Evolutionary conservation across 2,329 filamentous ascomycete species (phyloP), one percentile per base, ranked within the genome.

Genomic region (Sporothrix globosa): DNA sequence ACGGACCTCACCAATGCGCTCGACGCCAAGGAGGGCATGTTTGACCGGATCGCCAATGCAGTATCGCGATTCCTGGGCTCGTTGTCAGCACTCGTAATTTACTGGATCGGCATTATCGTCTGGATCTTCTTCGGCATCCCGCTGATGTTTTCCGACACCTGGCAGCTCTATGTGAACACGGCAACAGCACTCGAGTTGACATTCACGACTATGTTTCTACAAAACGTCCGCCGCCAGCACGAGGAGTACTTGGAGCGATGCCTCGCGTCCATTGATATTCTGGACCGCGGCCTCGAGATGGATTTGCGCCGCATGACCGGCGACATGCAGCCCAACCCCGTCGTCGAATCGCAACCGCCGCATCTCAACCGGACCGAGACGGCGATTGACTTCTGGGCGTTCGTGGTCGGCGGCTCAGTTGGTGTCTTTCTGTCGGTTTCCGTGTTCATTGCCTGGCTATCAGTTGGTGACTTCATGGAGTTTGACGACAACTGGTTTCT

Each of bases 401-500:
- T 81, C 69, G 74, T 83, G 34, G 79, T 84, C 39, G 82, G 82
- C 0, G 81, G 81, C 0, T 76, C 81, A 0, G 76, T 80, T 4
- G 81, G 82, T 0, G 77, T 83, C 19, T 73, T 75, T 0, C 75
- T 83, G 58, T 79, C 82, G 4, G 52, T 79, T 4, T 54, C 76
- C 7, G 81, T 82, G 21, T 74, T 79, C 27, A 72, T 76, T 17
- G 75, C 76, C 2, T 84, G 82, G 82, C 67, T 81, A 11, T 74
- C 77, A 5, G 76, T 82, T 10, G 82, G 82, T 0, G 79, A 79
- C 4, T 58, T 77, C 4, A 77, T 84, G 70, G 58, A 77, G 2
- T 84, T 81, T 73, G 77, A 79, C 70, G 75, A 77, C 70, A 83
- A 81, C 74, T 84, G 82, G 82, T 83, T 81, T 79, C 78, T 84